Base-by-base conservation (phyloP, 306 rosid species). In the Quercus cerris region DNA sequence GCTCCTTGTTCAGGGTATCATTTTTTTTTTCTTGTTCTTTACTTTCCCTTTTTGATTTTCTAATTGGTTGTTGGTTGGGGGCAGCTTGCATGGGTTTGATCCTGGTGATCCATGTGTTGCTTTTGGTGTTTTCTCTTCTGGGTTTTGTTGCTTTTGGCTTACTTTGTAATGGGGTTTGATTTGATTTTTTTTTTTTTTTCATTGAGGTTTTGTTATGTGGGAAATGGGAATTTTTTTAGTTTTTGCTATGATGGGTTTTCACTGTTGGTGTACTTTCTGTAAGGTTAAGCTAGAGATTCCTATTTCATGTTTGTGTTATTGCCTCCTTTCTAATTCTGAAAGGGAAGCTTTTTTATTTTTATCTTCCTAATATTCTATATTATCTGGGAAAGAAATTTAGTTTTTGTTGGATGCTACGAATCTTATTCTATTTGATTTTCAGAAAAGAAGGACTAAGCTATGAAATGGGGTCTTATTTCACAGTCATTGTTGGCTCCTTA, bases 1-100 rank as follows among this genome's bases (percentile, higher is more conserved):
- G 89, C 99, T 95, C 59, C 98, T 93, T 56, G 77, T 78, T 81
- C 98, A 91, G 94, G 99, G 99, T 95, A 86, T 80, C 7, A 5
- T 62, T 74, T 71, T 38, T 22, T 38, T 20, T 59, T 35, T 30
- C 8, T 27, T 27, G 1, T 25, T 25, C 1, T 46, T 30, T 27
- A 7, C 7, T 63, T 77, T 74, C 15, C 33, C 52, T 75, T 75
- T 58, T 75, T 4, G 46, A 41, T 41, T 41, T 41, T 8, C 46
- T 41, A 41, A 41, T 41, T 41, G 58, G 27, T 22, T 31, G 54
- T 49, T 3, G 54, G 5, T 11, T 11, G 14, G 54, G 54, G 54
- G 54, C 54, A 74, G 73, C 46, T 67, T 80, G 33, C 14, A 15
- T 73, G 49, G 71, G 59, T 51, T 83, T 72, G 80, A 78, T 82